Evolutionary conservation across 192 early-diverging fungal species (phyloP).

Genomic region (Kappamyces sp.): DNA sequence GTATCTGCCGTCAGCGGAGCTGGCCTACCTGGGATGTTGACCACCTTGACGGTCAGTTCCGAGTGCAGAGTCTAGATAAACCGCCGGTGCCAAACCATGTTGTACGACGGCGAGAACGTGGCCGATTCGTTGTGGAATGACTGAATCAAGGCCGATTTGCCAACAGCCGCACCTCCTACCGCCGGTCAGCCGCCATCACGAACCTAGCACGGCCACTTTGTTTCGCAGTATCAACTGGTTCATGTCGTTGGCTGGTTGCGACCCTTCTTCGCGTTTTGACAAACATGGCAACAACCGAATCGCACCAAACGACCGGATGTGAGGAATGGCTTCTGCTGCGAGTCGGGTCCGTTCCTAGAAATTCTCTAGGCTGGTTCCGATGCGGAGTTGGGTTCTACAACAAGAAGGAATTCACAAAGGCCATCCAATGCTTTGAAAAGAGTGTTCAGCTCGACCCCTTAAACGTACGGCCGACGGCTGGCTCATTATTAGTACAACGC

Average conservation of each 20-base stretch:
- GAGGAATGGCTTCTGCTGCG: conserved; percentile 51
- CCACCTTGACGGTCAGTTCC: conserved; percentile 42
- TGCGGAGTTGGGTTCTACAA: conserved; percentile 61
- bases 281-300: conserved; percentile 19
- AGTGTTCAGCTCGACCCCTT: conserved; percentile 48
- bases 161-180: conserved; percentile 33
- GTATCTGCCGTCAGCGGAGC: conserved; percentile 20
- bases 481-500: conserved; percentile 45
- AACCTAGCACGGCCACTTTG: conserved; percentile 40
- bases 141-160: conserved; percentile 39
- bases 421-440: conserved; percentile 58
- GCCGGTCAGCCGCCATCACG: background rate
- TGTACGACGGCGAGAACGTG: conserved; percentile 36
- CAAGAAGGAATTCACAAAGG: conserved; percentile 54
- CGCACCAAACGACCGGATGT: conserved; percentile 1
- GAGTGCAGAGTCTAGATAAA: conserved; percentile 36
- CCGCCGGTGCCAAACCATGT: conserved; percentile 23
- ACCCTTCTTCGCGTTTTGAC: conserved; percentile 32
- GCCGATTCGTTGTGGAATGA: conserved; percentile 40
- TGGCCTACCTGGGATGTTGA: conserved; percentile 36
- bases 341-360: conserved; percentile 45
- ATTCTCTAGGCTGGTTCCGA: conserved; percentile 57
- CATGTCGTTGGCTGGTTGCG: conserved; percentile 3
- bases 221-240: conserved; percentile 34
- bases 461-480: conserved; percentile 28